phyloP scores from a whole-genome alignment of 495 filamentous ascomycete genomes.

The Cetradonia linearis region DNA sequence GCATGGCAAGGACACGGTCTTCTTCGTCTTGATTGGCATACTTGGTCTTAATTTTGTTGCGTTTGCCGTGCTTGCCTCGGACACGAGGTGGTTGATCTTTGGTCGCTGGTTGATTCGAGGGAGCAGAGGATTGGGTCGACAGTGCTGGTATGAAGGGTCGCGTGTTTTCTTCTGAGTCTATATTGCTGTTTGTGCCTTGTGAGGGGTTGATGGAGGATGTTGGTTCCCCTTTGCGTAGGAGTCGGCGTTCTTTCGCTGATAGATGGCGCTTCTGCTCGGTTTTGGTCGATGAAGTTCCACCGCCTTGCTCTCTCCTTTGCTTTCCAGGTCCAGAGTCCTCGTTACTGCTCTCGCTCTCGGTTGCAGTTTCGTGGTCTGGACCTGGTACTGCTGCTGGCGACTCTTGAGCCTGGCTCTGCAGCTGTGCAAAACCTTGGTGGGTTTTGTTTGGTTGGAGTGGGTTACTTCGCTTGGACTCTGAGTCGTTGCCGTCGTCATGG shows the following conservation, averaged over 20 bases:
- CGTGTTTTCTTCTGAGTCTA: slow-evolving; percentile 1
- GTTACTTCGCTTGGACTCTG: slow-evolving; percentile 13
- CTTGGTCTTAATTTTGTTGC: slow-evolving; percentile 78
- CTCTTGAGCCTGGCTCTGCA: not conserved
- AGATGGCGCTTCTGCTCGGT: slow-evolving; percentile 31
- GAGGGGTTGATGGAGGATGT: slow-evolving; percentile 12
- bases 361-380: slow-evolving; percentile 13
- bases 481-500: slow-evolving; percentile 11
- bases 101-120: slow-evolving; percentile 26
- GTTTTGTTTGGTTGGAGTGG: slow-evolving; percentile 6
- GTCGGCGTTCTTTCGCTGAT: slow-evolving; percentile 41
- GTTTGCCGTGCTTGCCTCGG: slow-evolving; percentile 75
- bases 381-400: not conserved
- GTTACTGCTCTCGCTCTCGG: slow-evolving; percentile 15
- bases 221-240: slow-evolving; percentile 38
- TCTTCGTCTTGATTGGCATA: slow-evolving; percentile 94
- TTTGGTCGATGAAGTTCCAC: not conserved
- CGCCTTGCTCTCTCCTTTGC: slow-evolving; percentile 15
- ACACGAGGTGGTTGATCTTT: slow-evolving; percentile 38
- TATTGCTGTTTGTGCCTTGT: slow-evolving; percentile 9
- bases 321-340: slow-evolving; percentile 23
- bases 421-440: not conserved
- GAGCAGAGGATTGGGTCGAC: slow-evolving; percentile 13
- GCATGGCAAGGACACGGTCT: slow-evolving; percentile 73
- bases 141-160: not conserved